Conservation (phyloP, 768 basidiomycete genomes). For the Rubroboletus pulcherrimus region DNA sequence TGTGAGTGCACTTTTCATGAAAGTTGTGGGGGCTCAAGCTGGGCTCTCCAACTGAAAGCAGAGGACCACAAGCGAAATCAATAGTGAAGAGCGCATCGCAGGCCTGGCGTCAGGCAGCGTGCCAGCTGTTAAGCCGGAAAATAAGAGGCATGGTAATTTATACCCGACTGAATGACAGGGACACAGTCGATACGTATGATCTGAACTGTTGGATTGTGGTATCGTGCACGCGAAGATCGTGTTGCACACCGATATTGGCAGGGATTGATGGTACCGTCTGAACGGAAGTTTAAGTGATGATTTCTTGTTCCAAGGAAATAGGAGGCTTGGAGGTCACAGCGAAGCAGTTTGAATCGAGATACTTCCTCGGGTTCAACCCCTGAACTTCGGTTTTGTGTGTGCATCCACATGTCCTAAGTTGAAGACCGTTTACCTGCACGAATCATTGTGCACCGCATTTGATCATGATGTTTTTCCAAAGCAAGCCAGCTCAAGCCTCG, state of each 20-base stretch:
- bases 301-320: not conserved
- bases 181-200: not conserved
- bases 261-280: not conserved
- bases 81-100: slow-evolving; percentile 12
- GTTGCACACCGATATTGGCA: not conserved
- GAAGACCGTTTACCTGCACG: not conserved
- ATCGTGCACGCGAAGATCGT: not conserved
- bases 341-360: not conserved
- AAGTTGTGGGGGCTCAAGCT: too few relatives aligned
- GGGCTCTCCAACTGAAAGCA: too few relatives aligned
- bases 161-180: not conserved
- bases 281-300: not conserved
- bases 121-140: too few relatives aligned
- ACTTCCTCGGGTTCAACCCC: not conserved
- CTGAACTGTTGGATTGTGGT: not conserved
- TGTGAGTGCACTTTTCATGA: slow-evolving; percentile 38
- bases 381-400: not conserved
- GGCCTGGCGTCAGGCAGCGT: not conserved
- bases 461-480: too few relatives aligned
- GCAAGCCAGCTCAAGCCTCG: not conserved
- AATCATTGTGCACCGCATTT: not conserved
- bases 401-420: not conserved
- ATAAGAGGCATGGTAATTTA: too few relatives aligned
- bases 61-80: slow-evolving; percentile 8
- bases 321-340: not conserved